phyloP scores from a whole-genome alignment of 164 flowering plant species.

The Stephania japonica region DNA sequence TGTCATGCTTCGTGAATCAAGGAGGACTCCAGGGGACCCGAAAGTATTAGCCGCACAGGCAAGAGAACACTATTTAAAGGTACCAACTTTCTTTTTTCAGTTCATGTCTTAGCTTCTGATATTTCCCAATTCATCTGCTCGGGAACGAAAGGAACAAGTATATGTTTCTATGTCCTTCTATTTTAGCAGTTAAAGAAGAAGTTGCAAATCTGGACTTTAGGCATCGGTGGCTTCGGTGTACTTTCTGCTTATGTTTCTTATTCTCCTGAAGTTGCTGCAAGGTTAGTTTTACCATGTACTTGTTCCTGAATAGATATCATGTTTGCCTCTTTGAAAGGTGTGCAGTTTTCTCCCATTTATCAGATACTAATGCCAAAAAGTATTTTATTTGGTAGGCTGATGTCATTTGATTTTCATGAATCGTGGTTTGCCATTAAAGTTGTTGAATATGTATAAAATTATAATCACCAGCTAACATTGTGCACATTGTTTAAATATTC shows the following conservation, averaged over 20 bases:
- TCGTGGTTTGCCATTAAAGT: neutral
- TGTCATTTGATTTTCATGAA: neutral
- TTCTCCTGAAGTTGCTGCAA: slow-evolving; percentile 84
- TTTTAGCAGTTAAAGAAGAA: slow-evolving; percentile 65
- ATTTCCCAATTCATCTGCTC: neutral
- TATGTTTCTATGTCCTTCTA: neutral
- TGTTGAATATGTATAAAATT: neutral
- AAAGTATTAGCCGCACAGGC: slow-evolving; percentile 75
- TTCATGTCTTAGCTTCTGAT: neutral
- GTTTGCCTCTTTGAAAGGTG: neutral
- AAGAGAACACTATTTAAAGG: slow-evolving; percentile 75
- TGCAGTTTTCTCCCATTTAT: neutral
- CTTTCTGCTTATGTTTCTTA: slow-evolving; percentile 76
- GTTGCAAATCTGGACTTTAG: slow-evolving; percentile 68
- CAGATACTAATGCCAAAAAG: neutral
- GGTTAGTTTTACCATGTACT: slow-evolving; percentile 31
- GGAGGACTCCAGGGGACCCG: slow-evolving; percentile 55
- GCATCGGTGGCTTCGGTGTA: slow-evolving; percentile 75
- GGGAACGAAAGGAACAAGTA: neutral
- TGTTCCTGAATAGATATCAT: neutral
- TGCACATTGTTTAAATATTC: neutral
- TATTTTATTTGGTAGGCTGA: neutral
- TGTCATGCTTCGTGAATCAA: slow-evolving; percentile 61
- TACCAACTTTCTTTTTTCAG: slow-evolving; percentile 17
- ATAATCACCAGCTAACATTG: neutral